Base-by-base conservation (phyloP, 83 land plant genomes). In the Diphasiastrum complanatum region DNA sequence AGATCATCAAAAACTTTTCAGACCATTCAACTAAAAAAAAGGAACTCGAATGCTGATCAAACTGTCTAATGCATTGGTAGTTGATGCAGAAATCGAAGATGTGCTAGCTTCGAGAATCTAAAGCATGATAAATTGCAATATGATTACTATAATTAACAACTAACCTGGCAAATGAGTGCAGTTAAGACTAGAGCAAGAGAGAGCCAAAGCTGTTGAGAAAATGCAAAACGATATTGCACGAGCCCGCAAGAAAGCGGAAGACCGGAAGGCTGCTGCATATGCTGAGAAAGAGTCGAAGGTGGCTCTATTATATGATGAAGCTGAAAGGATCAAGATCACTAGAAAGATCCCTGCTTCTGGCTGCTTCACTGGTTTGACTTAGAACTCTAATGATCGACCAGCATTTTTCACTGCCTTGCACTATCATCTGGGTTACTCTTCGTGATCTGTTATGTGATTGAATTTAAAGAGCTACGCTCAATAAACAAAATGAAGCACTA, bases 181-280 rank as follows among this genome's bases (percentile, higher is more conserved):
- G 90, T 77, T 86, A 51, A 85, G 77, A 46, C 48, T 85, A 41
- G 90, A 82, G 60, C 83, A 82, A 68, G 74, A 79, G 33, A 77
- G 79, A 54, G 90, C 81, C 55, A 83, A 46, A 64, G 87, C 91
- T 4, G 6, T 61, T 23, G 91, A 86, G 65, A 83, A 83, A 64
- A 85, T 81, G 85, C 83, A 89, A 52, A 85, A 89, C 54, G 87
- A 85, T 2, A 66, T 89, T 14, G 91, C 83, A 23, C 77, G 65
- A 61, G 88, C 96, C 12, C 87, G 47, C 34, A 70, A 76, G 66
- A 86, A 86, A 60, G 87, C 88, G 49, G 87, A 81, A 72, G 85
- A 89, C 33, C 79, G 64, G 49, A 83, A 80, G 69, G 96, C 96
- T 20, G 69, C 80, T 22, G 85, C 96, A 64, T 78, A 79, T 45